Evolutionary conservation across 2,329 filamentous ascomycete genomes (phyloP), one percentile per base, ranked within the genome.

Genomic region (Neopestalotiopsis clavispora): DNA sequence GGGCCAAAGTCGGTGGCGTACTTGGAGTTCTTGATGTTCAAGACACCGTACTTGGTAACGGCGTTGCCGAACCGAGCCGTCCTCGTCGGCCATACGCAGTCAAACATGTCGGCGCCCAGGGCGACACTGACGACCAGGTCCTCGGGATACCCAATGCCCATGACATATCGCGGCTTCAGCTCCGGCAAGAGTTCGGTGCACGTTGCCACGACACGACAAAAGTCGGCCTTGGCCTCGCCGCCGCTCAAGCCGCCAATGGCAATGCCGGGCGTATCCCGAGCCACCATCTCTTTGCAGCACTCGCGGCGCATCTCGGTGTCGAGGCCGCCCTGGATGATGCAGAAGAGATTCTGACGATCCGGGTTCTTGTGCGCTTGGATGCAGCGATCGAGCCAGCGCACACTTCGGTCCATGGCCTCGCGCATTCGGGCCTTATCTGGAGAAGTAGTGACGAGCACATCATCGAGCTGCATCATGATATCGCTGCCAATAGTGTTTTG

Each of bases 391-490:
- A 99, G 87, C 97, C 97, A 99, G 52, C 97, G 90, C 7, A 99
- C 90, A 67, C 94, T 97, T 67, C 96, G 91, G 77, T 96, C 88
- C 95, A 98, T 98, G 64, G 96, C 96, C 80, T 97, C 94, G 71
- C 91, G 89, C 89, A 99, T 98, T 66, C 97, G 91, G 23, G 85
- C 91, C 68, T 89, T 85, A 80, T 99, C 96, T 0, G 95, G 95
- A 0, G 94, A 98, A 0, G 96, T 99, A 0, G 96, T 98, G 38
- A 94, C 95, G 65, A 99, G 92, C 14, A 99, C 97, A 80, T 99
- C 97, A 84, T 99, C 96, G 4, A 99, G 90, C 82, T 99, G 97
- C 97, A 99, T 99, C 73, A 98, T 98, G 75, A 99, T 98, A 81
- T 99, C 96, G 72, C 94, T 97, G 72, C 96, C 96, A 76, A 99